phyloP scores from a whole-genome alignment of 1,139 yeast genomes.

The Yueomyces sp. region DNA sequence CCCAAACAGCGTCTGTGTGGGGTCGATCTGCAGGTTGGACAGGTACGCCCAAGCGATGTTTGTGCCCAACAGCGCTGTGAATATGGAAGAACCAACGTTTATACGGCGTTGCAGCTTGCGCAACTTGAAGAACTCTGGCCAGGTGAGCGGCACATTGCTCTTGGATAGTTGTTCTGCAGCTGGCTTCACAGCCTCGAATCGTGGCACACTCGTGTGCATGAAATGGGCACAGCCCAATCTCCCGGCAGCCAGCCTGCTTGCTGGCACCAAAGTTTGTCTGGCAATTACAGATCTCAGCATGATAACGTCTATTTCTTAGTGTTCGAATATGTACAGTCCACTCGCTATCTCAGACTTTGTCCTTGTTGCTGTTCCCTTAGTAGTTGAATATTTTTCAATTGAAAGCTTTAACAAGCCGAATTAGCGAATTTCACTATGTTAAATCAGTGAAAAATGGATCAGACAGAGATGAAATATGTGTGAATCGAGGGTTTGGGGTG shows the following conservation, averaged over 20 bases:
- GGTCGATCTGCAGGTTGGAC: constrained; percentile 71
- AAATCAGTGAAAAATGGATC: too few relatives aligned
- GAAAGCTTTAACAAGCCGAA: too few relatives aligned
- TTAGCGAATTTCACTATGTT: too few relatives aligned
- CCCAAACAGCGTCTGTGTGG: constrained; percentile 72
- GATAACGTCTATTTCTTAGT: too few relatives aligned
- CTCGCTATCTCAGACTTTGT: too few relatives aligned
- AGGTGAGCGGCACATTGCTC: constrained; percentile 21
- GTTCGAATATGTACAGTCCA: too few relatives aligned
- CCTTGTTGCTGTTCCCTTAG: too few relatives aligned
- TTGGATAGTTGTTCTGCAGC: neutral
- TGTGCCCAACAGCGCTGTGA: constrained; percentile 60
- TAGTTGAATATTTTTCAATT: too few relatives aligned
- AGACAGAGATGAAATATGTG: too few relatives aligned
- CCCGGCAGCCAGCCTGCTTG: neutral
- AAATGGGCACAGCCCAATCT: neutral
- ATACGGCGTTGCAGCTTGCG: constrained; percentile 65
- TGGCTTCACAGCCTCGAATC: neutral
- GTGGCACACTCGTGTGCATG: neutral
- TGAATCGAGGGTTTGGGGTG: too few relatives aligned
- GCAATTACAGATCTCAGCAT: too few relatives aligned
- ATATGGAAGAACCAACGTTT: constrained; percentile 52
- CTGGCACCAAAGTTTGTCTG: too few relatives aligned
- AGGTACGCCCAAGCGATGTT: constrained; percentile 63
- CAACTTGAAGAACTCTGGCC: constrained; percentile 71